A percentile compares a stretch with the other conserved stretches of the same genome.
These are phyloP conservation scores for Pezizomycotina sp. DNA, from an alignment of 2,329 filamentous ascomycete species.

Conservation along the genomic window DNA sequence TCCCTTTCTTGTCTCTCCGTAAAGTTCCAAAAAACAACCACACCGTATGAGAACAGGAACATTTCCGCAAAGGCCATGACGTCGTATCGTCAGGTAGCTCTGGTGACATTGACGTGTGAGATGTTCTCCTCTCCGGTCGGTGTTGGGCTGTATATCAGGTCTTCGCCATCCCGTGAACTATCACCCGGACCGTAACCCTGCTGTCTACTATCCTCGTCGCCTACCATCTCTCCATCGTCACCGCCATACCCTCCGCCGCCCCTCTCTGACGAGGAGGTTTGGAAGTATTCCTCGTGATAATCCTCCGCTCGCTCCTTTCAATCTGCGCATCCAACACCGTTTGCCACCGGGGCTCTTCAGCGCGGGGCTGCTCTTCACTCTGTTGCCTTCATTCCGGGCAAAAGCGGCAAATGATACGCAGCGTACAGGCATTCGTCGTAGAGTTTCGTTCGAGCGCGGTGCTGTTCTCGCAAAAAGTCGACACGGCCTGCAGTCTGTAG, in stretches of 20 bases:
- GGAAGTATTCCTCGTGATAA: conserved; percentile 81
- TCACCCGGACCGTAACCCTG: conserved; percentile 16
- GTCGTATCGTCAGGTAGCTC: conserved; percentile 17
- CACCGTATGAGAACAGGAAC: conserved; percentile 93
- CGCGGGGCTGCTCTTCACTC: conserved; percentile 76
- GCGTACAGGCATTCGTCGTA: conserved; percentile 97
- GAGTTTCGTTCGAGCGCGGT: conserved; percentile 82
- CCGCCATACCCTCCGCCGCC: conserved; percentile 32
- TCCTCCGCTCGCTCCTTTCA: conserved; percentile 80
- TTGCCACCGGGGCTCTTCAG: conserved; percentile 81
- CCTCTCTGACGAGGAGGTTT: conserved; percentile 41
- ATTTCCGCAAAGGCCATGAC: conserved; percentile 70
- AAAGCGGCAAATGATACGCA: conserved; percentile 79
- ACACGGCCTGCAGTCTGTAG: conserved; percentile 77
- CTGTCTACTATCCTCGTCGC: conserved; percentile 14
- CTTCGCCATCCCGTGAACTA: conserved; percentile 24
- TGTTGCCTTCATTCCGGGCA: conserved; percentile 75
- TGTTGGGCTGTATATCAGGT: conserved; percentile 28
- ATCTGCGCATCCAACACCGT: conserved; percentile 90
- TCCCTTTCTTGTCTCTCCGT: conserved; percentile 86
- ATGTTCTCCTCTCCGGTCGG: conserved; percentile 12
- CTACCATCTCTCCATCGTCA: conserved; percentile 27
- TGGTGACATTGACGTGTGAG: conserved; percentile 16
- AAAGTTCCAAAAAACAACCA: conserved; percentile 98
- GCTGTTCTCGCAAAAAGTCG: conserved; percentile 75